These are phyloP conservation scores for Leccinum aurantiacum DNA, from an alignment of 768 basidiomycete species.

Conservation along the genomic window DNA sequence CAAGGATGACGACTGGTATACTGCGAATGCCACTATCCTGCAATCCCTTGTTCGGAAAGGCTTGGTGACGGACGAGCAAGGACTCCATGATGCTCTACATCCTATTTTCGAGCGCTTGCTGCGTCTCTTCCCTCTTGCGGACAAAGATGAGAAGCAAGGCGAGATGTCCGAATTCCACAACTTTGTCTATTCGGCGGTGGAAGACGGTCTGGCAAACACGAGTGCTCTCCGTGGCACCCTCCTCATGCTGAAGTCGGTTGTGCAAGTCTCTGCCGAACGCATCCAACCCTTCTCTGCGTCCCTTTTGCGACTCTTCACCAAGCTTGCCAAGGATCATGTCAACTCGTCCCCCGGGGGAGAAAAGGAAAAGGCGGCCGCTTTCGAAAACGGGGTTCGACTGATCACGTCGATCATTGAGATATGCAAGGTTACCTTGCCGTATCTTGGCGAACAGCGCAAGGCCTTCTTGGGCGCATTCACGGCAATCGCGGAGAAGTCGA, in stretches of 20 bases:
- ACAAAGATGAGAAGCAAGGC: slow-evolving; percentile 70
- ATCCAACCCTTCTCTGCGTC: slow-evolving; percentile 75
- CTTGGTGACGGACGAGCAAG: slow-evolving; percentile 73
- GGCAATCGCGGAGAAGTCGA: slow-evolving; percentile 87
- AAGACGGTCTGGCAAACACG: slow-evolving; percentile 75
- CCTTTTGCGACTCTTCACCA: slow-evolving; percentile 82
- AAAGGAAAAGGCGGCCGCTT: slow-evolving; percentile 35
- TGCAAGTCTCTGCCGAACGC: slow-evolving; percentile 76
- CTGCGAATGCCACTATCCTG: slow-evolving; percentile 64
- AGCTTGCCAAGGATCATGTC: slow-evolving; percentile 86
- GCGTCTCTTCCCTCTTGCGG: slow-evolving; percentile 72
- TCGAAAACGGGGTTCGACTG: slow-evolving; percentile 61
- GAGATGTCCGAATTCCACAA: slow-evolving; percentile 75
- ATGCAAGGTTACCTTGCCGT: slow-evolving; percentile 74
- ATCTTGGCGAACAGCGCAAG: slow-evolving; percentile 83
- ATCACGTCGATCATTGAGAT: slow-evolving; percentile 84
- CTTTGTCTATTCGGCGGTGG: slow-evolving; percentile 72
- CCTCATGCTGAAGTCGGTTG: slow-evolving; percentile 83
- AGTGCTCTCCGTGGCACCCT: slow-evolving; percentile 76
- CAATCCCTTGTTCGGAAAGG: slow-evolving; percentile 88
- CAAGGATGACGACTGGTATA: slow-evolving; percentile 83
- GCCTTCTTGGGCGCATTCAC: slow-evolving; percentile 76
- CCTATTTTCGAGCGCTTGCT: slow-evolving; percentile 83
- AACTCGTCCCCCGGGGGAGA: slow-evolving; percentile 43
- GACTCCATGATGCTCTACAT: slow-evolving; percentile 77